phyloP scores from a whole-genome alignment of 371 early-diverging fungal species.

The Mucor plumbeus region DNA sequence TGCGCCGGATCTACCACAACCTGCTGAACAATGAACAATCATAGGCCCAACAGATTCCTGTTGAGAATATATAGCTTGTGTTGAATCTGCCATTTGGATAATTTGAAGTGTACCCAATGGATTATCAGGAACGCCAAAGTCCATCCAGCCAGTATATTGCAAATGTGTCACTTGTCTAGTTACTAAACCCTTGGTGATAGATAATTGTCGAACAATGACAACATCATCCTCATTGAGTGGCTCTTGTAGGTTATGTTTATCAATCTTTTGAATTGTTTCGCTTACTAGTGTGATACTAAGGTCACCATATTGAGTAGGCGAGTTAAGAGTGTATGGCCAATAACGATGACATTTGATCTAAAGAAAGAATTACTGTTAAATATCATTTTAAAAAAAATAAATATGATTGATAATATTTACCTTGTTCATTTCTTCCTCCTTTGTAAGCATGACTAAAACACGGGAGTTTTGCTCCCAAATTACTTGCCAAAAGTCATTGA shows the following conservation, averaged over 20 bases:
- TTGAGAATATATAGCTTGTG: conserved; percentile 33
- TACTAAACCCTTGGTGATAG: conserved; percentile 13
- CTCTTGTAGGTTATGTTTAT: neutral
- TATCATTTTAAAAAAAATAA: neutral
- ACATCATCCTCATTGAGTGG: conserved; percentile 38
- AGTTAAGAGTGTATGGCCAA: conserved; percentile 63
- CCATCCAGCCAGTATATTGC: conserved; percentile 92
- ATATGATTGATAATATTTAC: conserved; percentile 29
- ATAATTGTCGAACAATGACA: conserved; percentile 33
- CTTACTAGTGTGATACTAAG: conserved; percentile 35
- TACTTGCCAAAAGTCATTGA: conserved; percentile 91
- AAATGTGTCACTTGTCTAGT: conserved; percentile 66
- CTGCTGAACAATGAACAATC: conserved; percentile 97
- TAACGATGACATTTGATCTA: conserved; percentile 76
- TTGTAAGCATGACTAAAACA: conserved; percentile 90
- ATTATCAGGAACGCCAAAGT: conserved; percentile 79
- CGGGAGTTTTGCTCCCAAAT: conserved; percentile 81
- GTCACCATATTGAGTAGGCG: conserved; percentile 46
- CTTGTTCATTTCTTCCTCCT: conserved; percentile 80
- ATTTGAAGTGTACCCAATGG: conserved; percentile 65
- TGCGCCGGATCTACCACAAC: conserved; percentile 96
- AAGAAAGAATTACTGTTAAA: neutral
- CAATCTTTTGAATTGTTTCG: conserved; percentile 31
- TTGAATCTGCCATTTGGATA: conserved; percentile 63
- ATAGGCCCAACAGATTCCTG: conserved; percentile 60